phyloP scores from a whole-genome alignment of 2,329 filamentous ascomycete species.

The Trichoderma sp. region DNA sequence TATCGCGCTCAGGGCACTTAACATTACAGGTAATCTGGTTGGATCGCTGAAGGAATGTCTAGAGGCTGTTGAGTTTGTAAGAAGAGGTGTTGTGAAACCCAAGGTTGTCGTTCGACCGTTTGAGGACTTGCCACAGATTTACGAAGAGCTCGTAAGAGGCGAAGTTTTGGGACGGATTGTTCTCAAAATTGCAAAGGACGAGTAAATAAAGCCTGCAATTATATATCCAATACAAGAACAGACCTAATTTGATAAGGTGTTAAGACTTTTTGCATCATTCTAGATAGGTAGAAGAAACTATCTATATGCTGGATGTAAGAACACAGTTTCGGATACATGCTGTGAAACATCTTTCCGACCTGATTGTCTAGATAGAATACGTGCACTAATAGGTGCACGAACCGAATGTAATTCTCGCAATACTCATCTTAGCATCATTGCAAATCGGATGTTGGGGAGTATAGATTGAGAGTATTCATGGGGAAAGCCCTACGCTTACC shows the following conservation, averaged over 20 bases:
- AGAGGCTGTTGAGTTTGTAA: constrained; percentile 27
- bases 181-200: constrained; percentile 28
- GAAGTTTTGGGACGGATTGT: constrained; percentile 27
- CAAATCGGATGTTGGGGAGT: too few relatives aligned
- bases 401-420: not conserved
- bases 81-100: constrained; percentile 27
- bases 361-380: too few relatives aligned
- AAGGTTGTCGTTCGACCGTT: constrained; percentile 24
- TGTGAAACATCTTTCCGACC: too few relatives aligned
- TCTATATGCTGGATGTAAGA: not conserved
- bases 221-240: too few relatives aligned
- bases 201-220: not conserved
- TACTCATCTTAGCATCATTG: too few relatives aligned
- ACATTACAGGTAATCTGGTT: constrained; percentile 28
- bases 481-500: too few relatives aligned
- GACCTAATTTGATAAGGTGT: not conserved
- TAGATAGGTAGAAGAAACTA: not conserved
- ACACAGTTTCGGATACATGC: not conserved
- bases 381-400: too few relatives aligned
- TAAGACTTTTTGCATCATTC: not conserved
- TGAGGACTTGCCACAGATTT: constrained; percentile 26
- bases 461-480: too few relatives aligned
- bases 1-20: constrained; percentile 27
- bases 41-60: constrained; percentile 29
- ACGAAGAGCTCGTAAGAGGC: constrained; percentile 26